Conservation (phyloP, 164 flowering plant species). For the Nymphaea thermarum region DNA sequence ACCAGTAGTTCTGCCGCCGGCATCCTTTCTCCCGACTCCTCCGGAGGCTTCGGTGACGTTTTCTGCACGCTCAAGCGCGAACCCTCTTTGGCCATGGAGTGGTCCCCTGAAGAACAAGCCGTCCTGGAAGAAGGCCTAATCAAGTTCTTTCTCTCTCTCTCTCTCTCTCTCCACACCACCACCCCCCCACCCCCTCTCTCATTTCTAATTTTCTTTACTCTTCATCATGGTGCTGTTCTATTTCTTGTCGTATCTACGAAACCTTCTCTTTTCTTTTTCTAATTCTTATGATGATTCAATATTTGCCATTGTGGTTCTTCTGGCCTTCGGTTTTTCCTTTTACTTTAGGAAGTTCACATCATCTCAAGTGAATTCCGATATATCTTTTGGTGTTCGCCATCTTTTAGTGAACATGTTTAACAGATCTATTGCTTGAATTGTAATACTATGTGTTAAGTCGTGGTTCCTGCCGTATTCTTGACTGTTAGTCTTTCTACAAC, state of each 20-base stretch:
- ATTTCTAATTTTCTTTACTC: neutral
- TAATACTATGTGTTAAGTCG: too few species aligned
- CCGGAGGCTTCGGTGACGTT: neutral
- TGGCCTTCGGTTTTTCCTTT: too few species aligned
- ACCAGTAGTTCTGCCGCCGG: constrained; percentile 14
- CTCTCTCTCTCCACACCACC: neutral
- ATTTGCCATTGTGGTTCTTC: too few species aligned
- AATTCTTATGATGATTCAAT: too few species aligned
- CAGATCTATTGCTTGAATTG: too few species aligned
- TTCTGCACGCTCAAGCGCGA: constrained; percentile 39
- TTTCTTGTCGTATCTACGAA: neutral
- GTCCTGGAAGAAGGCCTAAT: constrained; percentile 70
- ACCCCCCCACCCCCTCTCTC: neutral
- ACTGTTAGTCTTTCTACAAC: too few species aligned
- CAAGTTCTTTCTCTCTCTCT: neutral
- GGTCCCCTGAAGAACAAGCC: constrained; percentile 79
- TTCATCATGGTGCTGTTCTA: neutral
- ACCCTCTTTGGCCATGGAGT: constrained; percentile 56
- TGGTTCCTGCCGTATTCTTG: too few species aligned
- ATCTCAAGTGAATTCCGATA: too few species aligned
- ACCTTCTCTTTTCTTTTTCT: too few species aligned
- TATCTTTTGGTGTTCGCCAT: too few species aligned
- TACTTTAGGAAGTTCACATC: too few species aligned
- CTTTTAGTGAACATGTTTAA: too few species aligned
- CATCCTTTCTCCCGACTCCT: constrained; percentile 15